Base-by-base conservation (phyloP, 805 yeast genomes). In the Zygosaccharomyces bisporus region DNA sequence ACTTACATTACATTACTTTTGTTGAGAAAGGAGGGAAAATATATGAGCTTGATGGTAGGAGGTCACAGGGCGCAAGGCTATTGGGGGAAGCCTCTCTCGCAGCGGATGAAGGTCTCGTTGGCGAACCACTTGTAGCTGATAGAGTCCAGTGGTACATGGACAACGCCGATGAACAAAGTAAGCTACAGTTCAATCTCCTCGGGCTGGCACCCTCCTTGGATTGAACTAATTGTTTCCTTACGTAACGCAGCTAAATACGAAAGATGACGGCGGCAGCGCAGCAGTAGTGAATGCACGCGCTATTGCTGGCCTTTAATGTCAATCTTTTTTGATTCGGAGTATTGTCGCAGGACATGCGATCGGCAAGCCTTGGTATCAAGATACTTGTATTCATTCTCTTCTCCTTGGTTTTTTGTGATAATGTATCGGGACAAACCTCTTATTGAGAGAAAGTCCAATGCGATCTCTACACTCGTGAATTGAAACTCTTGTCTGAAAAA, bases 11-110 rank as follows among this genome's bases (percentile, higher is more conserved):
- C 59, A 80, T 91, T 19, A 74, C 93, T 4, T 82, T 85, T 55
- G 71, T 85, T 8, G 80, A 76, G 54, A 66, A 68, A 9, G 73
- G 78, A 50, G 77, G 76, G 6, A 77, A 77, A 46, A 58, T 91
- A 16, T 86, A 79, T 56, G 98, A 91, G 64, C 72, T 91, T 27
- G 99, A 91, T 59, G 99, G 99, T 1, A 74, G 98, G 51, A 73
- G 95, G 51, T 32, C 43, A 7, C 65, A 65, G 27, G 93, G 95
- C 0, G 88, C 96, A 0, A 71, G 82, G 27, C 79, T 75, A 47
- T 66, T 88, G 32, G 89, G 81, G 4, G 32, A 39, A 10, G 49
- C 60, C 1, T 33, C 41, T 4, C 56, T 64, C 5, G 60, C 55
- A 2, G 68, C 66, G 3, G 60, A 51, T 4, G 50, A 56, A 1